Evolutionary conservation across 2,329 filamentous ascomycete species (phyloP), one percentile per base, ranked within the genome.

Genomic region (Cladophialophora carrionii): DNA sequence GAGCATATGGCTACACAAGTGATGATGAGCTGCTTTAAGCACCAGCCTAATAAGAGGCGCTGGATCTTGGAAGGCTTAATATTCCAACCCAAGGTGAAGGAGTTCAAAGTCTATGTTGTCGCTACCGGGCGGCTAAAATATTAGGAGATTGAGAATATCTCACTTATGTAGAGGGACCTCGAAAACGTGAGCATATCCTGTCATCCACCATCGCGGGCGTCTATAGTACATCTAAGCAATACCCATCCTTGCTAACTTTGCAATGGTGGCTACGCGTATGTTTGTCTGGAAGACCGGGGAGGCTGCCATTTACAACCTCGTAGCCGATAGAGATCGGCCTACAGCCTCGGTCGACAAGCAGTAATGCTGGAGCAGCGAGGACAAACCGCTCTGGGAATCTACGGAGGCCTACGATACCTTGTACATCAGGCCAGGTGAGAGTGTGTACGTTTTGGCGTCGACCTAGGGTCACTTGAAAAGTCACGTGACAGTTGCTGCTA

Each of bases 221-320:
- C 17, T 41, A 17, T 14, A 41, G 4, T 5, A 17, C 51, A 12
- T 24, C 20, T 48, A 29, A 4, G 63, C 52, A 61, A 65, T 78
- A 79, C 5, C 78, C 77, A 70, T 74, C 67, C 62, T 69, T 76
- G 6, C 73, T 6, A 41, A 17, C 0, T 4, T 41, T 41, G 17
- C 14, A 8, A 41, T 12, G 7, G 9, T 31, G 26, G 51, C 9
- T 31, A 24, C 51, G 51, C 51, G 51, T 53, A 53, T 53, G 3
- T 53, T 53, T 17, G 51, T 53, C 22, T 31, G 24, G 17, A 32
- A n/a, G 51, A 29, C 17, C 46, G 46, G 46, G n/a, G 20, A 49
- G 46, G 20, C 6, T 49, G 10, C 46, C 20, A 10, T 49, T n/a
- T 49, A 17, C 34, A 17, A 17, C 34, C 17, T 17, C 7, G 34